Conservation (phyloP, 352 stramenopile genomes). For the Globisporangium uncinulatum region DNA sequence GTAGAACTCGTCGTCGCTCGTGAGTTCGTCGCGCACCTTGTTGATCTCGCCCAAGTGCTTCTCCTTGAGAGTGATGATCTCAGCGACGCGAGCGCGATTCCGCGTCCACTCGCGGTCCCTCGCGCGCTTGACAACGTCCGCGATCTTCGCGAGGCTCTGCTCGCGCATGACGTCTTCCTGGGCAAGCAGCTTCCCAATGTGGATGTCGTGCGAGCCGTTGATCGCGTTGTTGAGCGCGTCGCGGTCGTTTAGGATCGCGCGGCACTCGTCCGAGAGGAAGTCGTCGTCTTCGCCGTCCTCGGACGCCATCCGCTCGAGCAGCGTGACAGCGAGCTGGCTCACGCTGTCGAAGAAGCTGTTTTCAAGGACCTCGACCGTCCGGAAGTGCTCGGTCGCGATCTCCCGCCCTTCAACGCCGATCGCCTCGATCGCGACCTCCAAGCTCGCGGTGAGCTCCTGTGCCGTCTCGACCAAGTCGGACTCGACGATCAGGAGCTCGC, state of each 20-base stretch:
- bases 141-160: constrained; percentile 69
- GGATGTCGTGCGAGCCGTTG: constrained; percentile 89
- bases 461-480: constrained; percentile 77
- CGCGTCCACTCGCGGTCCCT: constrained; percentile 69
- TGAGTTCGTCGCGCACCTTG: constrained; percentile 67
- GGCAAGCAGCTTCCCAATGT: constrained; percentile 85
- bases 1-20: constrained; percentile 77
- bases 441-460: constrained; percentile 52
- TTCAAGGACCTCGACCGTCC: constrained; percentile 86
- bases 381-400: constrained; percentile 80
- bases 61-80: constrained; percentile 72
- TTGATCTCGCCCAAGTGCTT: constrained; percentile 60
- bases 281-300: constrained; percentile 79
- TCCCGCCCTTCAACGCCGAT: constrained; percentile 58
- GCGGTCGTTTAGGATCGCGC: constrained; percentile 73
- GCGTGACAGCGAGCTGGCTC: constrained; percentile 64
- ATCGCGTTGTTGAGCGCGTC: constrained; percentile 85
- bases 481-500: constrained; percentile 86
- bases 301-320: constrained; percentile 71
- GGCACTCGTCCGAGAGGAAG: constrained; percentile 73
- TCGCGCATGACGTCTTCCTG: constrained; percentile 84
- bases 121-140: constrained; percentile 48
- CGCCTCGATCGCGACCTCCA: constrained; percentile 62
- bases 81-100: constrained; percentile 64
- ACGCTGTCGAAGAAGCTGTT: constrained; percentile 90